Base-by-base conservation (phyloP, 2,329 filamentous ascomycete species). In the Cladosporium sp. region DNA sequence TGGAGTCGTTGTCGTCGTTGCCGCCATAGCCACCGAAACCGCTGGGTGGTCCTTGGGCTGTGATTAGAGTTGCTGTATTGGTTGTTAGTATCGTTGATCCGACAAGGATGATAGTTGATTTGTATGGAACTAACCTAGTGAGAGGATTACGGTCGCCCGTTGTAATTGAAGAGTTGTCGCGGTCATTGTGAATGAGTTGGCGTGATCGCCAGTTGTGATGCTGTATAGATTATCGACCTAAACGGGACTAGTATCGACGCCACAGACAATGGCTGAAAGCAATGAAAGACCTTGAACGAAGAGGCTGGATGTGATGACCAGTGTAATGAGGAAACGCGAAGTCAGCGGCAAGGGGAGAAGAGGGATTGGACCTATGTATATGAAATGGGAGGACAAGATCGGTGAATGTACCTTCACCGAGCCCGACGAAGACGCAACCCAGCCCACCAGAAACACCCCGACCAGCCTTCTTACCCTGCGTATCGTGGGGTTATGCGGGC, bases 1-100 rank as follows among this genome's bases (percentile, higher is more conserved):
- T 25, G 19, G 36, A 38, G 18, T 36, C 45, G 22, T 27, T 29
- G 27, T 18, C 30, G 25, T 33, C 33, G 13, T 25, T 38, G 20
- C 49, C 47, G 18, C 47, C 49, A 46, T 32, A 55, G n/a, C 43
- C 43, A 18, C 32, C 32, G 32, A 35, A 35, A n/a, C 32, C 32
- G 15, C 32, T 35, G 1, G 32, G 32, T n/a, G 32, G 32, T n/a
- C 35, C 22, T 48, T 48, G 45, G 2, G 45, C 45, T 48, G 36
- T 33, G 25, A 48, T 48, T 7, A 40, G 27, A 8, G 45, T 35
- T 9, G 45, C 45, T 48, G 36, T 12, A 2, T 32, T 2, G 3
- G 1, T 22, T 13, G 45, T 48, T 19, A 48, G 36, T 18, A 32
- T 27, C 5, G 22, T 27, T 27, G 22, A 27, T 27, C 4, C 22